These are phyloP conservation scores for Papiliotrema fonsecae DNA, from an alignment of 1,284 basidiomycete species.

Conservation along the genomic window DNA sequence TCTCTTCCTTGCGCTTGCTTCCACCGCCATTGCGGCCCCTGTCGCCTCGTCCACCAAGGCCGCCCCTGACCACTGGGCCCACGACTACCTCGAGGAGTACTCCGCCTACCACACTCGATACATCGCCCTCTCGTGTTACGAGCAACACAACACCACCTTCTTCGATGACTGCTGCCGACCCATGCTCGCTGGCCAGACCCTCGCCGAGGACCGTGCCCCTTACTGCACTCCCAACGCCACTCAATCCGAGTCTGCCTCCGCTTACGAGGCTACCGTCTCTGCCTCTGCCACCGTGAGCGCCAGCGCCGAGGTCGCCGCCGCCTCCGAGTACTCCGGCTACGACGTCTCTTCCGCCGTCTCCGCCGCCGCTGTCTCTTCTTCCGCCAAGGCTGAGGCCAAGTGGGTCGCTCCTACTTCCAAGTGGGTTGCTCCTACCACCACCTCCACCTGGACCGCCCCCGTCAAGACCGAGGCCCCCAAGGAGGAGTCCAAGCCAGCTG, in stretches of 20 bases:
- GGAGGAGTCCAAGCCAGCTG: constrained; percentile 13
- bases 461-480: constrained; percentile 18
- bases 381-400: constrained; percentile 10
- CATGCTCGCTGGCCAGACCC: constrained; percentile 51
- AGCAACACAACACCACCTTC: constrained; percentile 57
- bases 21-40: constrained; percentile 48
- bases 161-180: constrained; percentile 63
- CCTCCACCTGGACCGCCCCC: constrained; percentile 17
- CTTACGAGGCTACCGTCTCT: constrained; percentile 16
- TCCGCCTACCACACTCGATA: constrained; percentile 62
- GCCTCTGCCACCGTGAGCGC: constrained; percentile 14
- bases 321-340: constrained; percentile 25
- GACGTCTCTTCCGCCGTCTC: constrained; percentile 18
- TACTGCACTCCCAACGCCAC: constrained; percentile 53
- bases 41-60: constrained; percentile 54
- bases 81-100: constrained; percentile 54
- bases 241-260: constrained; percentile 23
- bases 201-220: constrained; percentile 52
- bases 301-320: constrained; percentile 19
- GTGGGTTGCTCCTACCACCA: constrained; percentile 15
- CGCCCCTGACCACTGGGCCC: constrained; percentile 34
- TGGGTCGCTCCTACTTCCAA: constrained; percentile 11
- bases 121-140: constrained; percentile 53
- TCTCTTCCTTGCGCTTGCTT: constrained; percentile 52
- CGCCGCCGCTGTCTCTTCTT: constrained; percentile 15